Percentiles rank a stretch among this genome's conserved stretches.
These are phyloP conservation scores for Limonium bicolor DNA, from an alignment of 148 eudicot genomes.

Conservation along the genomic window DNA sequence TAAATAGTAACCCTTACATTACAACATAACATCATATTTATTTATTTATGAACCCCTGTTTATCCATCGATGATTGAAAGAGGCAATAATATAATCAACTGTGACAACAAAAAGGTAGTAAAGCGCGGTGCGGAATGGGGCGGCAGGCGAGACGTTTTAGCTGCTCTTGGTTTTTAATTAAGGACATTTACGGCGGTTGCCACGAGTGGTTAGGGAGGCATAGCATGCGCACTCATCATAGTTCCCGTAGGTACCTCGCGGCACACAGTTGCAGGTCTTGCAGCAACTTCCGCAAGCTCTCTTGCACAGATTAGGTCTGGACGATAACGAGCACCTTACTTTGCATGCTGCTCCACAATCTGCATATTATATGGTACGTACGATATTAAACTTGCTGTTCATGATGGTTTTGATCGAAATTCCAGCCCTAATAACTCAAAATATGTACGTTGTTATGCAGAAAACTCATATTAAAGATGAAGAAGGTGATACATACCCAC, in stretches of 20 bases:
- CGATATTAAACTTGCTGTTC: background rate
- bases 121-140: too few relatives aligned
- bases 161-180: slow-evolving; percentile 1
- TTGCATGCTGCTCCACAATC: slow-evolving; percentile 20
- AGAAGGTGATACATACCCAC: background rate
- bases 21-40: too few relatives aligned
- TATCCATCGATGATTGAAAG: too few relatives aligned
- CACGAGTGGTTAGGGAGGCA: slow-evolving; percentile 16
- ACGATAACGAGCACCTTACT: slow-evolving; percentile 12
- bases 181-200: slow-evolving; percentile 16
- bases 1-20: too few relatives aligned
- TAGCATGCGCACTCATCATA: slow-evolving; percentile 20
- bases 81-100: too few relatives aligned
- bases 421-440: background rate
- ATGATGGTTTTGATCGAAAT: background rate
- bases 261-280: slow-evolving; percentile 17
- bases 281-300: slow-evolving; percentile 25
- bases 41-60: too few relatives aligned
- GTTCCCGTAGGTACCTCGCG: slow-evolving; percentile 24
- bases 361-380: background rate
- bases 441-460: background rate
- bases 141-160: too few relatives aligned
- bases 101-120: too few relatives aligned
- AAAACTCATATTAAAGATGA: too few relatives aligned
- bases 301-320: slow-evolving; percentile 15